Conservation (phyloP, 495 filamentous ascomycete species). For the Sordaria brevicollis region DNA sequence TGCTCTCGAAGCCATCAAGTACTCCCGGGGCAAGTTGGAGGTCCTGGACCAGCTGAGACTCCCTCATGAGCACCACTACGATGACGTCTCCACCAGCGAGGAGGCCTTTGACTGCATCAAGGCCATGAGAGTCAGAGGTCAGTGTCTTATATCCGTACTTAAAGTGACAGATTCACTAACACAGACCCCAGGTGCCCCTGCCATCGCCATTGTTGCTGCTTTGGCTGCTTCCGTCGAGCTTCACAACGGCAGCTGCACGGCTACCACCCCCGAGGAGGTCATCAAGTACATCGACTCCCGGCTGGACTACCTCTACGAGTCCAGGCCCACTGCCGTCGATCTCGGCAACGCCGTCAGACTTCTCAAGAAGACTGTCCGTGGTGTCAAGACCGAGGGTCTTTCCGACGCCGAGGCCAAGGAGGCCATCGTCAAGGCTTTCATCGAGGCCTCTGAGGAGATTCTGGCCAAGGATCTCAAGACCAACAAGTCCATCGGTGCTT, state of each 20-base stretch:
- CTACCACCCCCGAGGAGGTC: constrained; percentile 45
- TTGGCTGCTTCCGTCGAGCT: constrained; percentile 75
- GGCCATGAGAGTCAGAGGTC: constrained; percentile 66
- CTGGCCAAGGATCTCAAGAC: constrained; percentile 76
- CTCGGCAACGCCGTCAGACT: constrained; percentile 79
- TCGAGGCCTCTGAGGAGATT: constrained; percentile 73
- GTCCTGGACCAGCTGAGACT: constrained; percentile 87
- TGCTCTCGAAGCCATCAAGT: constrained; percentile 77
- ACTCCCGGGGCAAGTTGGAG: constrained; percentile 61
- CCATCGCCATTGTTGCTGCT: constrained; percentile 93
- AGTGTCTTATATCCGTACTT: no score
- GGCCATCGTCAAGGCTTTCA: constrained; percentile 53
- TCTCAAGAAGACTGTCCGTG: constrained; percentile 49
- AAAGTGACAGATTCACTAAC: no score
- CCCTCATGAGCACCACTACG: constrained; percentile 76
- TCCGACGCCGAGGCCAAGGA: constrained; percentile 24
- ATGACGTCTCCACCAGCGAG: constrained; percentile 58
- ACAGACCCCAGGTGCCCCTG: constrained; percentile 65
- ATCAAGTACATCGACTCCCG: constrained; percentile 57
- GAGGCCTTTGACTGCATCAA: constrained; percentile 91
- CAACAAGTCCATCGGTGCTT: constrained; percentile 72
- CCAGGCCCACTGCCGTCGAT: constrained; percentile 90
- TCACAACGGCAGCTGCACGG: constrained; percentile 35
- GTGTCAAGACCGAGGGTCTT: constrained; percentile 21
- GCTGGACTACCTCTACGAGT: constrained; percentile 73